phyloP scores from a whole-genome alignment of 2,329 filamentous ascomycete species.

The Venturia aucupariae region DNA sequence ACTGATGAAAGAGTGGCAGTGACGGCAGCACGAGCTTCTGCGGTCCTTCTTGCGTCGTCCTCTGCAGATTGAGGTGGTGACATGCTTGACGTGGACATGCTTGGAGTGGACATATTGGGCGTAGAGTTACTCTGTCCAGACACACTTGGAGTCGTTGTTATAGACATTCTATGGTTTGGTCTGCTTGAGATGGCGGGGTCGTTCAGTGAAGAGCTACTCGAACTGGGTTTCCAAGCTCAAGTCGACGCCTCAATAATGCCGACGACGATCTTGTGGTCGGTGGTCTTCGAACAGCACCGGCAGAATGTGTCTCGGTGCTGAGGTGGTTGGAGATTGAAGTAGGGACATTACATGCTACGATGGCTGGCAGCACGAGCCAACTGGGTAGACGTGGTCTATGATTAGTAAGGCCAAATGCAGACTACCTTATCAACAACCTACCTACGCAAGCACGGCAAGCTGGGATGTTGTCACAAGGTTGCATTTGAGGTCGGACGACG shows the following conservation, averaged over 20 bases:
- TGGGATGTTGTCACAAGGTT: background rate
- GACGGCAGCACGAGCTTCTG: slow-evolving; percentile 43
- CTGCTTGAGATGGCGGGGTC: background rate
- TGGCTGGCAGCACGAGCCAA: background rate
- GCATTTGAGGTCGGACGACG: background rate
- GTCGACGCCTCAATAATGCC: background rate
- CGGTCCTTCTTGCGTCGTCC: background rate
- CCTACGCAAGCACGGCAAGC: too few species aligned
- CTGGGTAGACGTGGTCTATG: background rate
- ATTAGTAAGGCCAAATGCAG: background rate
- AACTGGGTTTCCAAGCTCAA: background rate
- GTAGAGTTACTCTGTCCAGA: background rate
- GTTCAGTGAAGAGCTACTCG: background rate
- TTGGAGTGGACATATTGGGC: background rate
- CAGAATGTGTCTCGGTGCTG: background rate
- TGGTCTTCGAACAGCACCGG: background rate
- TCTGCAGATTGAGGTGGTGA: background rate
- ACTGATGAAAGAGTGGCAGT: slow-evolving; percentile 43
- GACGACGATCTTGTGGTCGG: background rate
- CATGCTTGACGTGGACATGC: background rate
- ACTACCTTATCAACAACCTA: too few species aligned
- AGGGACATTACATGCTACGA: background rate
- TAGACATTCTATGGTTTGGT: background rate
- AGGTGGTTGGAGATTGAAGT: background rate
- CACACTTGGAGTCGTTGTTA: background rate